These are phyloP conservation scores for Dictyophora rubrovolvata DNA, from an alignment of 768 basidiomycete genomes.

Conservation along the genomic window DNA sequence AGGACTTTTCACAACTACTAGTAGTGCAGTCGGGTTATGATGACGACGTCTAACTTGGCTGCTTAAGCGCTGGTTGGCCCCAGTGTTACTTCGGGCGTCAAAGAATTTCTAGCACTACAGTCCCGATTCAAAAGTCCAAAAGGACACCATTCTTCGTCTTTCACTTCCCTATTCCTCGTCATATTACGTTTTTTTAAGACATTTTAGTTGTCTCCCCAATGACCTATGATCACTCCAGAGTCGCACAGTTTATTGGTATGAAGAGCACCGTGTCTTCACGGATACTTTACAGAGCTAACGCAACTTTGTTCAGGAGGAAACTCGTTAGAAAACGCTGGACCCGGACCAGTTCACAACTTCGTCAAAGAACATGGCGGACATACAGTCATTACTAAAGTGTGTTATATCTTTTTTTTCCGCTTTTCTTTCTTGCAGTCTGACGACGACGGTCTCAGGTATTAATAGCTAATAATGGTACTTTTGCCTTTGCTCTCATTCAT, in stretches of 20 bases:
- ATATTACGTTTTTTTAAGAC: not conserved
- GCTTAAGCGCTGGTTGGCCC: not conserved
- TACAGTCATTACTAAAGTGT: slow-evolving; percentile 95
- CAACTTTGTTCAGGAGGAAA: slow-evolving; percentile 66
- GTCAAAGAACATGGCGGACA: slow-evolving; percentile 88
- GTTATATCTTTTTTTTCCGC: slow-evolving; percentile 14
- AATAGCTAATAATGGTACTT: slow-evolving; percentile 92
- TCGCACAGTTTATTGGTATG: slow-evolving; percentile 55
- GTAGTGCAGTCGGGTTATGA: not conserved
- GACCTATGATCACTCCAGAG: slow-evolving; percentile 41
- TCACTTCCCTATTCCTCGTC: not conserved
- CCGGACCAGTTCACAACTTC: slow-evolving; percentile 79
- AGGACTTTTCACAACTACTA: not conserved
- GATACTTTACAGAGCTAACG: slow-evolving; percentile 10
- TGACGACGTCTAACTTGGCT: no score
- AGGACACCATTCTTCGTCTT: not conserved
- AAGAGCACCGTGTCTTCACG: not conserved
- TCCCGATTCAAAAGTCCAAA: not conserved
- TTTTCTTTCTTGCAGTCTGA: slow-evolving; percentile 8
- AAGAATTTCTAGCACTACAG: not conserved
- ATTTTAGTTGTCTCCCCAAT: not conserved
- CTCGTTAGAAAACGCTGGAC: slow-evolving; percentile 72
- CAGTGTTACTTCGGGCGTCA: not conserved
- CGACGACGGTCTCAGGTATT: slow-evolving; percentile 54
- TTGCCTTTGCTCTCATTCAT: not conserved